Conservation (phyloP, 768 basidiomycete species). For the Clathrus columnatus region DNA sequence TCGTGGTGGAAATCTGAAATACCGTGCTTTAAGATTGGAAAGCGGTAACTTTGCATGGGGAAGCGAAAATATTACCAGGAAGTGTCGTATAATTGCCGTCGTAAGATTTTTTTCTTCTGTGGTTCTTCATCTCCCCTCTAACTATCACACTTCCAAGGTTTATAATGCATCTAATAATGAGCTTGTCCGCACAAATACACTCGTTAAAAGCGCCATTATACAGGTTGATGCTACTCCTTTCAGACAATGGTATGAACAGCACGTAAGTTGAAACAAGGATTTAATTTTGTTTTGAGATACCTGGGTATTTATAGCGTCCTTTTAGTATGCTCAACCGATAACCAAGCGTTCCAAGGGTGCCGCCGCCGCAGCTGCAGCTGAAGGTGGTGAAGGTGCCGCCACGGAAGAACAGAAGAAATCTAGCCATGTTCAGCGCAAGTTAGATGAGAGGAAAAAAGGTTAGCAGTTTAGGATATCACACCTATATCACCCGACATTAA, state of each 20-base stretch:
- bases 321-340: slow-evolving; percentile 88
- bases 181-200: slow-evolving; percentile 98
- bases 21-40: slow-evolving; percentile 93
- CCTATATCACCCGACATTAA: background rate
- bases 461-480: slow-evolving; percentile 13
- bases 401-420: slow-evolving; percentile 65
- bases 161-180: slow-evolving; percentile 99
- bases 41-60: slow-evolving; percentile 98
- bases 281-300: background rate
- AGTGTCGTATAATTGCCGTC: slow-evolving; percentile 93
- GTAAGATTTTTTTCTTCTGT: slow-evolving; percentile 41
- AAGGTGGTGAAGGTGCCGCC: slow-evolving; percentile 22
- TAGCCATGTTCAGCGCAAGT: slow-evolving; percentile 77
- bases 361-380: slow-evolving; percentile 34
- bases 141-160: slow-evolving; percentile 42
- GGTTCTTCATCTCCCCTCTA: slow-evolving; percentile 2
- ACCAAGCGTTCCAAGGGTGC: slow-evolving; percentile 79
- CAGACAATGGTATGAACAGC: slow-evolving; percentile 99
- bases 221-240: slow-evolving; percentile 98
- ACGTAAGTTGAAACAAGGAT: slow-evolving; percentile 50
- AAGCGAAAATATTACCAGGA: slow-evolving; percentile 87
- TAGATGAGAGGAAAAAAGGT: slow-evolving; percentile 92
- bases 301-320: slow-evolving; percentile 4
- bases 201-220: slow-evolving; percentile 94
- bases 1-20: slow-evolving; percentile 93